Evolutionary conservation across 2,329 filamentous ascomycete genomes (phyloP).

Genomic region (Scleromitrula shiraiana): DNA sequence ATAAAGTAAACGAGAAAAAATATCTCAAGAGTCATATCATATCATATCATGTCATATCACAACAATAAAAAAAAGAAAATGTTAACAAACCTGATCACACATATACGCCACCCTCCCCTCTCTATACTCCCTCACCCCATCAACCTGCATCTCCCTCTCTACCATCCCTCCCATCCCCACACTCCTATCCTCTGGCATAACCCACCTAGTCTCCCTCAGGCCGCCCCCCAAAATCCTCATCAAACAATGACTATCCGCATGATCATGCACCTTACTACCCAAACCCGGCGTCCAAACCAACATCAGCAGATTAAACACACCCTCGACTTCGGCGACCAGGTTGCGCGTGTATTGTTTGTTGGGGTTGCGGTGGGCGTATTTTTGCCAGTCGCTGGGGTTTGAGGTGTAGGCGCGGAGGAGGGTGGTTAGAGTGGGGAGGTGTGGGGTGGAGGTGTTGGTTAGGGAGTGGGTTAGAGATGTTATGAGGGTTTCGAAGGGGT

Average conservation of each 20-base stretch:
- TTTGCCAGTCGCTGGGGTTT: constrained; percentile 49
- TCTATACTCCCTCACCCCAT: constrained; percentile 51
- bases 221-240: constrained; percentile 82
- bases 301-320: constrained; percentile 55
- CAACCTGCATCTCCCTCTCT: constrained; percentile 16
- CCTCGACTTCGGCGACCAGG: constrained; percentile 81
- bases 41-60: background rate
- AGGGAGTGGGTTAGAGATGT: constrained; percentile 14
- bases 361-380: constrained; percentile 63
- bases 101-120: constrained; percentile 82
- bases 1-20: background rate
- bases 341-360: constrained; percentile 75
- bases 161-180: constrained; percentile 9
- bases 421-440: constrained; percentile 14
- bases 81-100: constrained; percentile 58
- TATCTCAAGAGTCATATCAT: too few species aligned
- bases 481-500: constrained; percentile 17
- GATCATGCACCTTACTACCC: constrained; percentile 79
- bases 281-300: constrained; percentile 85
- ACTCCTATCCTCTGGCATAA: constrained; percentile 21
- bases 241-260: constrained; percentile 81
- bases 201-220: constrained; percentile 71
- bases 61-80: background rate
- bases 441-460: constrained; percentile 11
- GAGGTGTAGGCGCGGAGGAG: constrained; percentile 21